These are phyloP conservation scores for Platismatia glauca DNA, from an alignment of 495 filamentous ascomycete species.

Conservation along the genomic window DNA sequence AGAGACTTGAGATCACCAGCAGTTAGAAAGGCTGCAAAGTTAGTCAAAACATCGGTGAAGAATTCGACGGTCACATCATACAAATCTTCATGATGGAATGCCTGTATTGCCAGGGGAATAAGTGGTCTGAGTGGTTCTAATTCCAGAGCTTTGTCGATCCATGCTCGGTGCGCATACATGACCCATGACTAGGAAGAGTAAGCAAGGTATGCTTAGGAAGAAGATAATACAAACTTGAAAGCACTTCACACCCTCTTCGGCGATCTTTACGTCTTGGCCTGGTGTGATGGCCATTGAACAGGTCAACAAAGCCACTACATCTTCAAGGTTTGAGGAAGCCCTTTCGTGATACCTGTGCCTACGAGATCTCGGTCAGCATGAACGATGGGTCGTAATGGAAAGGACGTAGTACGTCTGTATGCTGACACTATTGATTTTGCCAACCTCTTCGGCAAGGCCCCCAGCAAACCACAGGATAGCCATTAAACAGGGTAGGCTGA, in stretches of 20 bases:
- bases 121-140: conserved; percentile 49
- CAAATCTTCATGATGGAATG: conserved; percentile 43
- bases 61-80: conserved; percentile 54
- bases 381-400: not conserved
- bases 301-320: conserved; percentile 41
- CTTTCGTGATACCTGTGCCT: conserved; percentile 43
- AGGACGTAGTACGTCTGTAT: conserved; percentile 42
- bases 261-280: conserved; percentile 23
- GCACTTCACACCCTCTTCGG: conserved; percentile 47
- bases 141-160: conserved; percentile 42
- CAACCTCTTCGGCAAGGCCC: conserved; percentile 66
- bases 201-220: not conserved
- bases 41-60: conserved; percentile 53
- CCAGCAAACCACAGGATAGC: conserved; percentile 64
- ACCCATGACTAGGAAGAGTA: conserved; percentile 49
- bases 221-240: conserved; percentile 43
- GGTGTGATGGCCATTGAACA: conserved; percentile 32
- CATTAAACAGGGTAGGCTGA: conserved; percentile 47
- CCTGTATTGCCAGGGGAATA: conserved; percentile 46
- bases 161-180: conserved; percentile 53
- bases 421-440: conserved; percentile 51
- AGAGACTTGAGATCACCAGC: conserved; percentile 45
- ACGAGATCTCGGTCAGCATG: conserved; percentile 8
- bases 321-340: conserved; percentile 41
- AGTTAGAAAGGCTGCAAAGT: conserved; percentile 55